phyloP scores from a whole-genome alignment of 345 rosid genomes.

The Aquilaria malaccensis region DNA sequence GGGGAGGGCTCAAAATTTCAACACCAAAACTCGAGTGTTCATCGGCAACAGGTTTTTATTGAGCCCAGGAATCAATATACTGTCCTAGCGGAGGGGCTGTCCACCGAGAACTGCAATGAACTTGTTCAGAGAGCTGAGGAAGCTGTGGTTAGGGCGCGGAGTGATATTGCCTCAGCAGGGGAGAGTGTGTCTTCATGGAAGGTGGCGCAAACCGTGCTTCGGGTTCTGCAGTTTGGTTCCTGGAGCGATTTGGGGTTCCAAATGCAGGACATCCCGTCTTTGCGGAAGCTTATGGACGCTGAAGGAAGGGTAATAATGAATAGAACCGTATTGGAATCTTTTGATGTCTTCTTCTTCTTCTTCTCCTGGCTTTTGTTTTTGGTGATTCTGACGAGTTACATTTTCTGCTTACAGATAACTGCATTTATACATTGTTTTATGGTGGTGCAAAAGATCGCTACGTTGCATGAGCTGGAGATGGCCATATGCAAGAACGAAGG shows the following conservation, averaged over 20 bases:
- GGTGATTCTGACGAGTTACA: neutral
- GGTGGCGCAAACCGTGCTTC: constrained; percentile 41
- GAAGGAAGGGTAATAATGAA: constrained; percentile 60
- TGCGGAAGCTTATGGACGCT: constrained; percentile 43
- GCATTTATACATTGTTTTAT: constrained; percentile 85
- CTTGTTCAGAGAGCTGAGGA: constrained; percentile 26
- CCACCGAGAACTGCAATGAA: constrained; percentile 14
- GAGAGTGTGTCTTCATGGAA: constrained; percentile 61
- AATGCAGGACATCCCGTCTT: constrained; percentile 69
- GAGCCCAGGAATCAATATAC: no score
- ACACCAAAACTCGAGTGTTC: constrained; percentile 2
- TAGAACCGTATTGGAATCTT: neutral
- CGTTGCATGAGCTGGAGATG: constrained; percentile 70
- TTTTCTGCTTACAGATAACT: constrained; percentile 46
- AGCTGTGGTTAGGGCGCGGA: constrained; percentile 42
- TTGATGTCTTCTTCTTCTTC: neutral
- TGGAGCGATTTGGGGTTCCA: constrained; percentile 67
- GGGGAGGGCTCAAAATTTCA: neutral
- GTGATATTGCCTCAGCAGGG: constrained; percentile 31
- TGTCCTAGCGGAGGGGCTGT: neutral
- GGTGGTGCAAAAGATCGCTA: constrained; percentile 54
- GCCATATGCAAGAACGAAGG: constrained; percentile 69
- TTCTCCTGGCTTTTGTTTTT: neutral
- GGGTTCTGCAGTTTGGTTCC: constrained; percentile 44
- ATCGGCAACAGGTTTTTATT: constrained; percentile 9